Percentiles rank a stretch among this genome's conserved stretches.
phyloP scores from a whole-genome alignment of 1,139 yeast species.

The Scheffersomyces titani region DNA sequence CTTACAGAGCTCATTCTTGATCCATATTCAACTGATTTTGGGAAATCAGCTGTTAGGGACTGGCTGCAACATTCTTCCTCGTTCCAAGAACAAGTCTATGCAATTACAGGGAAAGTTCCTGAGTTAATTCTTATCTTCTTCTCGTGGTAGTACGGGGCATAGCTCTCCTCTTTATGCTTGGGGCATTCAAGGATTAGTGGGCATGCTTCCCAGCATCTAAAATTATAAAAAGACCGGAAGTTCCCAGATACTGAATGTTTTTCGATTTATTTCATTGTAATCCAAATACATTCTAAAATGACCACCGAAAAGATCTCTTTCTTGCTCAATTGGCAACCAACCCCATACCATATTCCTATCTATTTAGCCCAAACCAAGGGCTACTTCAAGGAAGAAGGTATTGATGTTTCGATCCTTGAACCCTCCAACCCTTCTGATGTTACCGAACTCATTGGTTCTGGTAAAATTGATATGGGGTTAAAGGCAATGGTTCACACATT shows the following conservation, averaged over 20 bases:
- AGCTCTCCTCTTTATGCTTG: not conserved
- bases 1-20: not conserved
- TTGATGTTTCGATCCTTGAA: slow-evolving; percentile 54
- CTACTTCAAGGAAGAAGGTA: slow-evolving; percentile 50
- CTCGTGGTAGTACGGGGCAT: not conserved
- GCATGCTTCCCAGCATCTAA: not conserved
- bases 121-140: not conserved
- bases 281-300: slow-evolving; percentile 14
- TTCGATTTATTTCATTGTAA: not conserved
- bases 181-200: not conserved
- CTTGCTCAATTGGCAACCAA: slow-evolving; percentile 57
- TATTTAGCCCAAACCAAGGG: slow-evolving; percentile 54
- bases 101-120: not conserved
- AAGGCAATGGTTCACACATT: slow-evolving; percentile 64
- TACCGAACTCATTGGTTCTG: slow-evolving; percentile 57
- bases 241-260: not conserved
- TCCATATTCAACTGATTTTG: not conserved
- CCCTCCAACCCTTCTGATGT: slow-evolving; percentile 63
- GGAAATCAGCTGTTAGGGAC: not conserved
- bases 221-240: not conserved
- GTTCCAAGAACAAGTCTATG: not conserved
- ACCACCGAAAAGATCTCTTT: slow-evolving; percentile 52
- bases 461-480: slow-evolving; percentile 59
- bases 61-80: not conserved
- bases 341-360: slow-evolving; percentile 59